Percentiles rank a stretch among this genome's conserved stretches.
These are phyloP conservation scores for Epichloe amarillans DNA, from an alignment of 2,329 filamentous ascomycete genomes.

Conservation along the genomic window DNA sequence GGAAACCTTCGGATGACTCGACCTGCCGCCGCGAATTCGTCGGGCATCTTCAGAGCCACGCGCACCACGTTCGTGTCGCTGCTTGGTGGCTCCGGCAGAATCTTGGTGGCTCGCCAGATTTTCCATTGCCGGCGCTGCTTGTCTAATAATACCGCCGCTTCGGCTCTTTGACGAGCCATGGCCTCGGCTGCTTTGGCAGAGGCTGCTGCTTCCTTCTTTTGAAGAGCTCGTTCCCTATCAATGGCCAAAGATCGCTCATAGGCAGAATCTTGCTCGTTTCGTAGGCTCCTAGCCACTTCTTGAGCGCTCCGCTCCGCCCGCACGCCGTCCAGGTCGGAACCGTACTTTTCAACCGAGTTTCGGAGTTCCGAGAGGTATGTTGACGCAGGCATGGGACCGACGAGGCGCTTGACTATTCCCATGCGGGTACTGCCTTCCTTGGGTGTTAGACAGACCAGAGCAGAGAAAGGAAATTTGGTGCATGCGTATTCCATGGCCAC, in stretches of 20 bases:
- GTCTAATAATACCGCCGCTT: conserved; percentile 40
- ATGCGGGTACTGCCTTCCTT: conserved; percentile 74
- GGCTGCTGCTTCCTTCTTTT: conserved; percentile 62
- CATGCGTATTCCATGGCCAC: conserved; percentile 77
- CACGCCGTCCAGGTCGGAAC: conserved; percentile 59
- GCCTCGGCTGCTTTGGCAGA: conserved; percentile 55
- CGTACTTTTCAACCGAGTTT: conserved; percentile 59
- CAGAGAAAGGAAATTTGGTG: conserved; percentile 86
- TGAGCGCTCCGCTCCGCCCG: conserved; percentile 69
- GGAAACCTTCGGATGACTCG: conserved; percentile 67
- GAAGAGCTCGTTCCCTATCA: conserved; percentile 71
- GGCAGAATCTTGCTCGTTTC: conserved; percentile 82
- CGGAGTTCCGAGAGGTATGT: conserved; percentile 68
- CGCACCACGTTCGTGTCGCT: conserved; percentile 57
- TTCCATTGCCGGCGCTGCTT: conserved; percentile 54
- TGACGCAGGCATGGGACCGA: conserved; percentile 54
- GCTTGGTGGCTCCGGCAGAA: conserved; percentile 54
- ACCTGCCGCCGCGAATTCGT: conserved; percentile 42
- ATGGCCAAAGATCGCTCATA: conserved; percentile 85
- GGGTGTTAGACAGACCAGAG: conserved; percentile 75
- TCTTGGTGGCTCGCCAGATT: conserved; percentile 57
- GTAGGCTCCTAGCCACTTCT: conserved; percentile 64
- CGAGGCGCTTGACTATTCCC: conserved; percentile 72
- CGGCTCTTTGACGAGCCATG: conserved; percentile 44
- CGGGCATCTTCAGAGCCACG: conserved; percentile 52